Conservation (phyloP, 2,329 filamentous ascomycete genomes). For the Eurotiales sp. region DNA sequence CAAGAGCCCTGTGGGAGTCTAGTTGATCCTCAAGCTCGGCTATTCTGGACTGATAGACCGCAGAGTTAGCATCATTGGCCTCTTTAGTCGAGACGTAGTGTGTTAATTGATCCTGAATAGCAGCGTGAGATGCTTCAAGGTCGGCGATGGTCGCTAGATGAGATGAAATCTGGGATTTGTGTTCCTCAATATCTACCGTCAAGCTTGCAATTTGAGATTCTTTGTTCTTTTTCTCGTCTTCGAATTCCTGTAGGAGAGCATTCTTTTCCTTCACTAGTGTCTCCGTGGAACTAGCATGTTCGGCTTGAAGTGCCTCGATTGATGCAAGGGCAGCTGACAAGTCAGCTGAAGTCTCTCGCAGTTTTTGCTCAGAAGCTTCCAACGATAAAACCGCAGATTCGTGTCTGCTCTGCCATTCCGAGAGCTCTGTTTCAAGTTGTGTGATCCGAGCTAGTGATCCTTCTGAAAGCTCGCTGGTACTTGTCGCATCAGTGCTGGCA, state of each 20-base stretch:
- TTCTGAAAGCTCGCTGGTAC: conserved; percentile 14
- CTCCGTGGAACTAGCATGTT: conserved; percentile 35
- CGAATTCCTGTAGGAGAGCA: conserved; percentile 43
- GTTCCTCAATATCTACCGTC: conserved; percentile 73
- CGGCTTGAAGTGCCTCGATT: conserved; percentile 44
- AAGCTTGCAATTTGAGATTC: conserved; percentile 59
- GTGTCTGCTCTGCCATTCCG: conserved; percentile 73
- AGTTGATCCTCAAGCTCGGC: conserved; percentile 56
- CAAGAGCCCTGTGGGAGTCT: conserved; percentile 50
- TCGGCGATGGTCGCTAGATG: conserved; percentile 68
- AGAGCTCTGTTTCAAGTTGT: conserved; percentile 67
- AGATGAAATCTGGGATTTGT: conserved; percentile 67
- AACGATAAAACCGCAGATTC: conserved; percentile 65
- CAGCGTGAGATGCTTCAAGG: conserved; percentile 68
- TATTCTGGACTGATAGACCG: conserved; percentile 41
- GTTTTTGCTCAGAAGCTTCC: conserved; percentile 66
- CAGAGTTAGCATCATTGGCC: conserved; percentile 50
- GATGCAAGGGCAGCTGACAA: conserved; percentile 65
- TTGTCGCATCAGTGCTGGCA: not conserved
- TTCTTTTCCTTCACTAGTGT: conserved; percentile 31
- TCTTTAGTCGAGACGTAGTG: conserved; percentile 61
- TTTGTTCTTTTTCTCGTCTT: conserved; percentile 54
- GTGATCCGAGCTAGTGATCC: conserved; percentile 58
- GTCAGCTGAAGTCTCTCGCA: conserved; percentile 67
- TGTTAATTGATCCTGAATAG: conserved; percentile 64